These are phyloP conservation scores for Cladosporium sp. DNA, from an alignment of 2,329 filamentous ascomycete species.

Conservation along the genomic window DNA sequence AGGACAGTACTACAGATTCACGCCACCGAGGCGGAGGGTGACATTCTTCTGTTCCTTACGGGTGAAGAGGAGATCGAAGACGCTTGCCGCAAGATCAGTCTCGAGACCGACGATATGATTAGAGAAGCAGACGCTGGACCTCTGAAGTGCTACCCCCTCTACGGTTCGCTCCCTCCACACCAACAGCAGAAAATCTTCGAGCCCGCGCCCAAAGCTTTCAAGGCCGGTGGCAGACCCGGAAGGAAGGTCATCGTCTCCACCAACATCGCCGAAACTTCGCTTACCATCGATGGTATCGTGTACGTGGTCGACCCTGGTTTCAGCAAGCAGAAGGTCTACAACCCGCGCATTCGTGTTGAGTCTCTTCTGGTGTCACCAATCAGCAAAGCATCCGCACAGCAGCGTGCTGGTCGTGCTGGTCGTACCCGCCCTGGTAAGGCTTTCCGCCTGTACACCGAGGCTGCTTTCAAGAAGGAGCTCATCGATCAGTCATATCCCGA, in stretches of 20 bases:
- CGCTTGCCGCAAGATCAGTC: slow-evolving; percentile 81
- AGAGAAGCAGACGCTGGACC: slow-evolving; percentile 89
- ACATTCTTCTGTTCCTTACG: slow-evolving; percentile 91
- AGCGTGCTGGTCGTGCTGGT: slow-evolving; percentile 97
- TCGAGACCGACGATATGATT: slow-evolving; percentile 89
- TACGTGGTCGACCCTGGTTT: slow-evolving; percentile 99
- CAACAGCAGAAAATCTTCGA: slow-evolving; percentile 97
- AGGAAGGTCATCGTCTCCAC: slow-evolving; percentile 92
- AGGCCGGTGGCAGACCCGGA: slow-evolving; percentile 76
- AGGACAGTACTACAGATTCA: slow-evolving; percentile 96
- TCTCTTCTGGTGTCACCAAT: slow-evolving; percentile 97
- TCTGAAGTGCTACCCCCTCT: slow-evolving; percentile 85
- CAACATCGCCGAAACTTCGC: slow-evolving; percentile 95
- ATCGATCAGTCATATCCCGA: slow-evolving; percentile 98
- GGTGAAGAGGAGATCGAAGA: slow-evolving; percentile 99
- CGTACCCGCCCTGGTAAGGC: slow-evolving; percentile 98
- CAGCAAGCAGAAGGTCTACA: slow-evolving; percentile 99
- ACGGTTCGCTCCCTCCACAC: slow-evolving; percentile 84
- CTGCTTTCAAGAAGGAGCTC: slow-evolving; percentile 94
- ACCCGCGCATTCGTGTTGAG: slow-evolving; percentile 92
- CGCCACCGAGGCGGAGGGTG: slow-evolving; percentile 84
- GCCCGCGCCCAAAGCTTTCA: slow-evolving; percentile 69
- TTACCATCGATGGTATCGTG: slow-evolving; percentile 98
- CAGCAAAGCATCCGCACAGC: slow-evolving; percentile 94
- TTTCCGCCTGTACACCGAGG: slow-evolving; percentile 93